These are phyloP conservation scores for Suillus variegatus DNA, from an alignment of 768 basidiomycete genomes.

Conservation along the genomic window DNA sequence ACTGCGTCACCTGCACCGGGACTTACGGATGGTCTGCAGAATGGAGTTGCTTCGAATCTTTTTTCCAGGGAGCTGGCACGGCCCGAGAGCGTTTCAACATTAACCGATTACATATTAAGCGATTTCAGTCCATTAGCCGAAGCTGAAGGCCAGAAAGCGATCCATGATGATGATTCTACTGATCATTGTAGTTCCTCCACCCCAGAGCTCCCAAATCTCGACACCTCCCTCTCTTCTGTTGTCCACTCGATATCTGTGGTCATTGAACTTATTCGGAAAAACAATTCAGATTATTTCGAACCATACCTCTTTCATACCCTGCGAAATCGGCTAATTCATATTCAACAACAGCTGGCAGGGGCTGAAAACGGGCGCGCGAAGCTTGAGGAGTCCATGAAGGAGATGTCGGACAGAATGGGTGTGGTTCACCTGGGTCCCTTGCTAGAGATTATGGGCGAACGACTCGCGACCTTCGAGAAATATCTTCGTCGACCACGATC, in stretches of 20 bases:
- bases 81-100: constrained; percentile 64
- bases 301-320: constrained; percentile 95
- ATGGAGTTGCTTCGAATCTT: constrained; percentile 76
- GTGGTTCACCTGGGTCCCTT: constrained; percentile 90
- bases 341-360: constrained; percentile 70
- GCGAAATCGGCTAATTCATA: constrained; percentile 84
- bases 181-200: constrained; percentile 15
- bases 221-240: constrained; percentile 73
- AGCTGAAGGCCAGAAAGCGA: constrained; percentile 13
- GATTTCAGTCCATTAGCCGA: constrained; percentile 45
- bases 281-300: constrained; percentile 98
- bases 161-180: constrained; percentile 11
- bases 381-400: constrained; percentile 70
- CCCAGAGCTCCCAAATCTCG: constrained; percentile 39
- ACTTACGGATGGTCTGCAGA: constrained; percentile 67
- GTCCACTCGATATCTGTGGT: constrained; percentile 85
- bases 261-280: constrained; percentile 93
- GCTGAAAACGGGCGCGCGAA: constrained; percentile 64
- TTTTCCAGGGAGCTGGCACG: constrained; percentile 89
- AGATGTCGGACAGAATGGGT: constrained; percentile 82
- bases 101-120: constrained; percentile 76
- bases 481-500: constrained; percentile 76
- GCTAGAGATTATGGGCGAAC: constrained; percentile 69
- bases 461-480: constrained; percentile 66
- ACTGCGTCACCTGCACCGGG: constrained; percentile 81